These are phyloP conservation scores for Zygoascus sp. DNA, from an alignment of 1,139 yeast genomes.

Conservation along the genomic window DNA sequence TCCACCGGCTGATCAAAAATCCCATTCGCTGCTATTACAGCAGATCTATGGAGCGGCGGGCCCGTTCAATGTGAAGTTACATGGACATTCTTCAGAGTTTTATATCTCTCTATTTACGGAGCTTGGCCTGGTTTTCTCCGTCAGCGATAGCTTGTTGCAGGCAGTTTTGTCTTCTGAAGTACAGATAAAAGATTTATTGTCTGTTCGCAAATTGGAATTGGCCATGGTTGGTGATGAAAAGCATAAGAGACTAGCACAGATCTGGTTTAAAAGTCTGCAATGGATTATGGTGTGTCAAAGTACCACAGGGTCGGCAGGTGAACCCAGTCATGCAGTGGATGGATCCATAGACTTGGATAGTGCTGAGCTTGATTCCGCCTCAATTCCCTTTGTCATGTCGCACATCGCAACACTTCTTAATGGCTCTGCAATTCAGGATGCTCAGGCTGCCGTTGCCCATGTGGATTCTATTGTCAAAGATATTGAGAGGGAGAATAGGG, in stretches of 20 bases:
- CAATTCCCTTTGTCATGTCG: conserved; percentile 3
- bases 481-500: not conserved
- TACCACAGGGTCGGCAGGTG: not conserved
- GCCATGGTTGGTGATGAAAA: conserved; percentile 5
- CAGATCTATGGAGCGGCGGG: not conserved
- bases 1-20: too few relatives aligned
- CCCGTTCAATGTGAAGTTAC: not conserved
- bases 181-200: not conserved
- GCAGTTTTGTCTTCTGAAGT: not conserved
- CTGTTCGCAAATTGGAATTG: not conserved
- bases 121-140: not conserved
- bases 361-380: conserved; percentile 6
- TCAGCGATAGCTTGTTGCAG: not conserved
- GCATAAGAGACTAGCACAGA: conserved; percentile 1
- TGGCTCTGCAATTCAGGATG: not conserved
- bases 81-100: not conserved
- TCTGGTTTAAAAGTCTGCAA: not conserved
- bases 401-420: not conserved
- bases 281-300: not conserved
- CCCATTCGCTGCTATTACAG: not conserved
- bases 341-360: not conserved
- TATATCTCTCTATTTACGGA: not conserved
- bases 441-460: too few relatives aligned
- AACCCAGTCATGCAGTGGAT: not conserved
- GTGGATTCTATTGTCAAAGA: too few relatives aligned